Evolutionary conservation across 805 yeast species (phyloP).

Genomic region (Zygosaccharomyces lentus): DNA sequence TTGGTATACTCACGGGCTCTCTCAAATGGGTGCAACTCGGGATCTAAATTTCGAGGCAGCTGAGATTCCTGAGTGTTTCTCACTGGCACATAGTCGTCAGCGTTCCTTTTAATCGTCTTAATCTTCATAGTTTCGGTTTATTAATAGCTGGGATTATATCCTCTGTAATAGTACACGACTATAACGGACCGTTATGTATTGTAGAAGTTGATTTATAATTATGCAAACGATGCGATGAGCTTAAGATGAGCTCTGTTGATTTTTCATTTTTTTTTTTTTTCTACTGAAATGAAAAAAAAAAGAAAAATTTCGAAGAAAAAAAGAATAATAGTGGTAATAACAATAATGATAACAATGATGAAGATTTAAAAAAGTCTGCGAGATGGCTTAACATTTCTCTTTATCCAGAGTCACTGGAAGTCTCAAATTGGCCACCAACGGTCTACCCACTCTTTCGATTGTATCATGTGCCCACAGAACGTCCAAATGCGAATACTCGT

Average conservation of each 20-base stretch:
- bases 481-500: slow-evolving; percentile 79
- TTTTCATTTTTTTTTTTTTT: slow-evolving; percentile 7
- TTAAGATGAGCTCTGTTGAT: slow-evolving; percentile 13
- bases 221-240: slow-evolving; percentile 3
- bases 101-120: slow-evolving; percentile 81
- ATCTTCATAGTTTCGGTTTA: slow-evolving; percentile 50
- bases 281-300: not conserved
- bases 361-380: not conserved
- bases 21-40: slow-evolving; percentile 94
- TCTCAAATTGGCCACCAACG: slow-evolving; percentile 37
- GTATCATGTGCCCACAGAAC: slow-evolving; percentile 89
- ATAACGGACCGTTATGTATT: not conserved
- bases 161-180: slow-evolving; percentile 1
- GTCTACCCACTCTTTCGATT: slow-evolving; percentile 57
- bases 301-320: slow-evolving; percentile 3
- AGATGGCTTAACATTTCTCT: not conserved
- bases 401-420: slow-evolving; percentile 7
- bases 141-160: not conserved
- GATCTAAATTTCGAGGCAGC: slow-evolving; percentile 83
- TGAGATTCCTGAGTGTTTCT: slow-evolving; percentile 84
- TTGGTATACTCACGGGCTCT: slow-evolving; percentile 94
- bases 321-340: not conserved
- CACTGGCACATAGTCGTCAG: slow-evolving; percentile 91
- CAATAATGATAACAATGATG: not conserved
- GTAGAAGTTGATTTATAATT: too few relatives aligned